Percentiles rank a stretch among this genome's conserved stretches.
These are phyloP conservation scores for sunflower (Helianthus annuus) DNA, from an alignment of 129 eudicot genomes.

Conservation along the genomic window DNA sequence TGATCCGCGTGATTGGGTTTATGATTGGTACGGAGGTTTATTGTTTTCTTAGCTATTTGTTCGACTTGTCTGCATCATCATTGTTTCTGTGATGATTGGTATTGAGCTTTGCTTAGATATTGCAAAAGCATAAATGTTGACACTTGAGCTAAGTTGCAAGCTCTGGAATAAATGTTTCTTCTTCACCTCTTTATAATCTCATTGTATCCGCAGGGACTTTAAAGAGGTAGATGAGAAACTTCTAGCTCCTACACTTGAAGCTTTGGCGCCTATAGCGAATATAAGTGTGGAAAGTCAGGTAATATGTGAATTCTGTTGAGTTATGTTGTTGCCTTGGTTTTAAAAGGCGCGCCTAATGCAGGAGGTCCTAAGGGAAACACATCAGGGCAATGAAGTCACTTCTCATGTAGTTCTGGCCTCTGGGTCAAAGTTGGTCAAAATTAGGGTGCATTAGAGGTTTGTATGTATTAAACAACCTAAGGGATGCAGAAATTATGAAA, in stretches of 20 bases:
- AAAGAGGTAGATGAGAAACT: conserved; percentile 68
- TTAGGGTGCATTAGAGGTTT: too few relatives aligned
- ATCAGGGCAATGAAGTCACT: too few relatives aligned
- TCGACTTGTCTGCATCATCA: conserved; percentile 8
- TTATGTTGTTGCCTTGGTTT: conserved; percentile 6
- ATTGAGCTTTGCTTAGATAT: background rate
- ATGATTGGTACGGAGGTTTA: conserved; percentile 66
- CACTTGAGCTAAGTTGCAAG: background rate
- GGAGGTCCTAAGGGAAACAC: too few relatives aligned
- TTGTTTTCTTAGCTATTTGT: background rate
- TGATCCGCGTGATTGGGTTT: conserved; percentile 84
- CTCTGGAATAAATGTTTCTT: background rate
- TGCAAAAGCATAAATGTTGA: background rate
- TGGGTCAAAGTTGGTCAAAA: too few relatives aligned
- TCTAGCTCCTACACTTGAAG: conserved; percentile 66
- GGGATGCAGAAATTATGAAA: too few relatives aligned
- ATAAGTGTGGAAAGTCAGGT: conserved; percentile 96
- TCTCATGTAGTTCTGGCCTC: too few relatives aligned
- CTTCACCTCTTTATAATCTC: background rate
- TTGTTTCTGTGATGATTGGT: background rate
- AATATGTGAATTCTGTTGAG: background rate
- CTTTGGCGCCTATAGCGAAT: conserved; percentile 75
- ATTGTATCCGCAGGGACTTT: conserved; percentile 69
- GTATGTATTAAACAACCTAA: too few relatives aligned
- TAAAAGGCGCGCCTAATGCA: too few relatives aligned